Percentiles rank a stretch among this genome's conserved stretches.
These are phyloP conservation scores for Curvularia spicifera DNA, from an alignment of 2,329 filamentous ascomycete species.

Conservation along the genomic window DNA sequence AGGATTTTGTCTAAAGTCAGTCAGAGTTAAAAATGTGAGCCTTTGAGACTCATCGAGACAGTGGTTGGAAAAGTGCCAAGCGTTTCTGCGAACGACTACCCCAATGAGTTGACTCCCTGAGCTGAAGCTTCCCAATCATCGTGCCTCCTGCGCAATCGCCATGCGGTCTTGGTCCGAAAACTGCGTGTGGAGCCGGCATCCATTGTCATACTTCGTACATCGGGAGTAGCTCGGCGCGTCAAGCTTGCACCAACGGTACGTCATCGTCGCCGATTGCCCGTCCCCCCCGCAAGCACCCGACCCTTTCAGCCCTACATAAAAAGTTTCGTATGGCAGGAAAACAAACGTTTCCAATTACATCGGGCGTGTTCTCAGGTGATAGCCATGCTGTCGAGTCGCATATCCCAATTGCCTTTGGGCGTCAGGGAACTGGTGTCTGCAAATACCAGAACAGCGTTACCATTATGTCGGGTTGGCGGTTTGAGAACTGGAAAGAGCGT, in stretches of 20 bases:
- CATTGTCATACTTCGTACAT: background rate
- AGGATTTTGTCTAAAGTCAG: background rate
- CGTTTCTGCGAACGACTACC: background rate
- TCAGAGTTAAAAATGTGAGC: background rate
- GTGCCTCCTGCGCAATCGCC: background rate
- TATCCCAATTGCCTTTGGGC: constrained; percentile 31
- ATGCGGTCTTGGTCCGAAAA: background rate
- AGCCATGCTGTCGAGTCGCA: constrained; percentile 8
- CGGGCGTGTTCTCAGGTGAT: background rate
- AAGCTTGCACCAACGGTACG: constrained; percentile 25
- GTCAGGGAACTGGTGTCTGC: constrained; percentile 27
- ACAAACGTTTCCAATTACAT: background rate
- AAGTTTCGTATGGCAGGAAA: background rate
- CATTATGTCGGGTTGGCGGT: constrained; percentile 1
- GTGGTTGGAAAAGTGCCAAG: background rate
- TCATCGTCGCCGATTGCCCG: constrained; percentile 23
- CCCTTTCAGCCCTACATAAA: constrained; percentile 8
- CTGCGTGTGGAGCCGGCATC: background rate
- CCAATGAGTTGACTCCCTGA: background rate
- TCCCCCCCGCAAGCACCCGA: constrained; percentile 27
- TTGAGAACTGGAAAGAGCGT: constrained; percentile 9
- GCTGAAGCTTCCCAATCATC: background rate
- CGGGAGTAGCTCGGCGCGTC: constrained; percentile 14
- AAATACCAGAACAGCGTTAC: constrained; percentile 6
- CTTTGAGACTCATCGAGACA: background rate